Evolutionary conservation across 331 rosid genomes (phyloP).

Genomic region (Rhamnella rubrinervis): DNA sequence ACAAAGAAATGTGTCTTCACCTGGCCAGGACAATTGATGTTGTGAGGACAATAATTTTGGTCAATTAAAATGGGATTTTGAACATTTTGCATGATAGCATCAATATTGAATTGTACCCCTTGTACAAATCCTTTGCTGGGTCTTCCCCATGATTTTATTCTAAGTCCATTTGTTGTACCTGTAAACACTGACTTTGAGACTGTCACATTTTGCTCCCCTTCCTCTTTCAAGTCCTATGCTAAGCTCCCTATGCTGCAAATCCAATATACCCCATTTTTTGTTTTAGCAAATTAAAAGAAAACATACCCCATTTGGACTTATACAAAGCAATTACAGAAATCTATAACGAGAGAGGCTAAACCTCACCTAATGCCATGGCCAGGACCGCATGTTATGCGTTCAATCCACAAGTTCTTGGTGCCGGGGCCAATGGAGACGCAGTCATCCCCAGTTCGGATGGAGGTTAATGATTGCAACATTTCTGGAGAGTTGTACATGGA

Average conservation of each 20-base stretch:
- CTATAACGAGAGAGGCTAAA: no score
- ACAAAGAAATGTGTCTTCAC: neutral
- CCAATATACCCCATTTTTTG: neutral
- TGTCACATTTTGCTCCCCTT: constrained; percentile 52
- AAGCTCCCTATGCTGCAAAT: constrained; percentile 46
- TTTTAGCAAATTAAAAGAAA: neutral
- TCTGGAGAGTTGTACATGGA: constrained; percentile 47
- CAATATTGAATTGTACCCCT: constrained; percentile 7
- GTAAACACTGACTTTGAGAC: constrained; percentile 32
- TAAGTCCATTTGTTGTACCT: constrained; percentile 31
- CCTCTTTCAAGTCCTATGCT: constrained; percentile 35
- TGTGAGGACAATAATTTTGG: constrained; percentile 30
- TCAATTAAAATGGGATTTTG: constrained; percentile 27
- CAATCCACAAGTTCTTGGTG: constrained; percentile 34
- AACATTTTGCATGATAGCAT: constrained; percentile 16
- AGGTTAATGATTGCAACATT: constrained; percentile 25
- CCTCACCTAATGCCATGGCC: constrained; percentile 43
- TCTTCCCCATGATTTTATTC: constrained; percentile 51
- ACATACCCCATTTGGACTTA: no score
- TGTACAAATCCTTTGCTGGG: constrained; percentile 19
- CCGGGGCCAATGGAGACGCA: constrained; percentile 48
- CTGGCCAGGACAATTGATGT: constrained; percentile 18
- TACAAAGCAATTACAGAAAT: no score
- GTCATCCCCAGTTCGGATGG: constrained; percentile 39
- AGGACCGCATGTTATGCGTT: constrained; percentile 36